Conservation (phyloP, 352 stramenopile species). For the Globisporangium emineosum region DNA sequence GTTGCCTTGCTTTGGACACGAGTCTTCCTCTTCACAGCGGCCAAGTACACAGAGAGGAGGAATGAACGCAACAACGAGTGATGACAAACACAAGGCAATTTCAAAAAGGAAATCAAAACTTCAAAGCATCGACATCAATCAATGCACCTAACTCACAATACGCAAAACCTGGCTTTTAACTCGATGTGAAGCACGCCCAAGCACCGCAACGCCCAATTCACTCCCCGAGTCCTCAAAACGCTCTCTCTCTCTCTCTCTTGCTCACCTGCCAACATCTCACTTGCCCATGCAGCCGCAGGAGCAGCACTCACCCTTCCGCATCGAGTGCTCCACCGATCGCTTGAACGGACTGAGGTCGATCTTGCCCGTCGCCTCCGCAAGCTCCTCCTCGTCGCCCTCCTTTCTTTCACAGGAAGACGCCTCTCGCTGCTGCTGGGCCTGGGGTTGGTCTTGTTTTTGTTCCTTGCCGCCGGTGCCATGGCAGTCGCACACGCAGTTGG, state of each 20-base stretch:
- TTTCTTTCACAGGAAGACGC: background rate
- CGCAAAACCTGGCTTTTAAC: too few relatives aligned
- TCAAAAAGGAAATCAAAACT: too few relatives aligned
- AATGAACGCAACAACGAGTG: too few relatives aligned
- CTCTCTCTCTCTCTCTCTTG: background rate
- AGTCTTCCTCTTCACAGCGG: too few relatives aligned
- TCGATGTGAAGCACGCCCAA: too few relatives aligned
- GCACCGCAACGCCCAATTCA: background rate
- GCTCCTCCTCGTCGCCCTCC: background rate
- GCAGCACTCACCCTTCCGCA: constrained; percentile 13
- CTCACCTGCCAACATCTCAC: background rate
- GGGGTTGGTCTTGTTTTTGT: background rate
- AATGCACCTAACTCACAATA: background rate
- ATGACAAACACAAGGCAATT: too few relatives aligned
- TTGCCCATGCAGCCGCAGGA: constrained; percentile 7
- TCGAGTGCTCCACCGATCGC: constrained; percentile 6
- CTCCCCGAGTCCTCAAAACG: background rate
- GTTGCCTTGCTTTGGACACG: too few relatives aligned
- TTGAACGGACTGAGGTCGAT: background rate
- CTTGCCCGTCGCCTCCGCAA: background rate
- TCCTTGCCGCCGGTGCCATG: background rate
- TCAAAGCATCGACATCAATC: background rate
- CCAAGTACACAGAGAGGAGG: too few relatives aligned
- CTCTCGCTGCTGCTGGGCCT: background rate
- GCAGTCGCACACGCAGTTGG: constrained; percentile 15